Conservation (phyloP, 2,329 filamentous ascomycete genomes). For the Aspergillus quadricinctus region DNA sequence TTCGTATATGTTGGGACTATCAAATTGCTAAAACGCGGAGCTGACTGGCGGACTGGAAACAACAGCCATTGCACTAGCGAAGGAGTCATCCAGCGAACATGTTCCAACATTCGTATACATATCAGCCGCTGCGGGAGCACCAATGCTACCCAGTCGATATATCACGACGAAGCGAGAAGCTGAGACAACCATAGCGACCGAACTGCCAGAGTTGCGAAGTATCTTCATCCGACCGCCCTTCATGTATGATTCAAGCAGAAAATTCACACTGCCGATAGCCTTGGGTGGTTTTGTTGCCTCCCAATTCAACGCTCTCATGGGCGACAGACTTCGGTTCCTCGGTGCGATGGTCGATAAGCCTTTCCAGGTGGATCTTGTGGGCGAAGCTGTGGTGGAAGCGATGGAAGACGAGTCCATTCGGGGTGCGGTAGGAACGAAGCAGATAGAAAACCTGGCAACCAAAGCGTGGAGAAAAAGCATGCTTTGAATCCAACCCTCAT, state of each 20-base stretch:
- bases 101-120: constrained; percentile 77
- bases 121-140: constrained; percentile 80
- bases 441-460: constrained; percentile 76
- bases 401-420: constrained; percentile 67
- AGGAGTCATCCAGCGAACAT: constrained; percentile 63
- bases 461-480: constrained; percentile 87
- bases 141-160: constrained; percentile 78
- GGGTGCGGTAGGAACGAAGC: constrained; percentile 71
- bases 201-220: constrained; percentile 70
- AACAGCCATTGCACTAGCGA: constrained; percentile 74
- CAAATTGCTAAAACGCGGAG: background rate
- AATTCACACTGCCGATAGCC: constrained; percentile 80
- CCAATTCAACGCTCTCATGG: constrained; percentile 71
- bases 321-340: constrained; percentile 73
- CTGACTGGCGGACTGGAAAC: constrained; percentile 8
- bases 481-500: constrained; percentile 52
- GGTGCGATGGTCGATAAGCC: constrained; percentile 82
- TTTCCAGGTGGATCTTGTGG: constrained; percentile 79
- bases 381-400: constrained; percentile 84
- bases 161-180: constrained; percentile 90
- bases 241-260: constrained; percentile 78
- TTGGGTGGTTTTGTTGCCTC: constrained; percentile 69
- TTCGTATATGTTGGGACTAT: constrained; percentile 23
- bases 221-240: constrained; percentile 84
- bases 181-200: constrained; percentile 67